Evolutionary conservation across 2,329 filamentous ascomycete genomes (phyloP).

Genomic region (Ceratocystis diversiconidia): DNA sequence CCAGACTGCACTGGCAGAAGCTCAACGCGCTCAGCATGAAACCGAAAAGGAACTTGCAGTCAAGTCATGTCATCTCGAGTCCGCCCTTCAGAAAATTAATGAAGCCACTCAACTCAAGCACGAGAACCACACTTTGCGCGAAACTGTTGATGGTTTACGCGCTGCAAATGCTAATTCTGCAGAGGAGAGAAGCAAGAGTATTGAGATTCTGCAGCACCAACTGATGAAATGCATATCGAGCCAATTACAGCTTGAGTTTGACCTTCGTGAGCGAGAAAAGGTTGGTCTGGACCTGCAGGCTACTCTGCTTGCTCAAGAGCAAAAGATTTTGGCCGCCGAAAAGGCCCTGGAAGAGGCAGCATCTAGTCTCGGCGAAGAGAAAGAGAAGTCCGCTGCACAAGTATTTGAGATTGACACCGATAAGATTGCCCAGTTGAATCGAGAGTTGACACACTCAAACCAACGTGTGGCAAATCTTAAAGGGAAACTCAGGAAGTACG

Average conservation of each 20-base stretch:
- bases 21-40: background rate
- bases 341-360: background rate
- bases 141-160: background rate
- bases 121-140: slow-evolving; percentile 7
- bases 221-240: slow-evolving; percentile 8
- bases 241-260: slow-evolving; percentile 1
- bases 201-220: slow-evolving; percentile 4
- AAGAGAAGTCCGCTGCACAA: background rate
- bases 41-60: slow-evolving; percentile 11
- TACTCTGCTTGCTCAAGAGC: slow-evolving; percentile 6
- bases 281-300: slow-evolving; percentile 3
- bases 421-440: background rate
- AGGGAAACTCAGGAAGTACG: slow-evolving; percentile 16
- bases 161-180: background rate
- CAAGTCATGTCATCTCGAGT: slow-evolving; percentile 9
- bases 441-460: slow-evolving; percentile 15
- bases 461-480: slow-evolving; percentile 19
- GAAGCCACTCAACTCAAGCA: slow-evolving; percentile 7
- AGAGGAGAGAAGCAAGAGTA: slow-evolving; percentile 2
- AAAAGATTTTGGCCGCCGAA: slow-evolving; percentile 10
- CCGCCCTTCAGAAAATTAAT: slow-evolving; percentile 4
- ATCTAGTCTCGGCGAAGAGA: background rate
- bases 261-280: slow-evolving; percentile 12
- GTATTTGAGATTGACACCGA: background rate
- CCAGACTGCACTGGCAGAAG: slow-evolving; percentile 9